Base-by-base conservation (phyloP, 2,329 filamentous ascomycete species). In the Colletotrichum shisoi region DNA sequence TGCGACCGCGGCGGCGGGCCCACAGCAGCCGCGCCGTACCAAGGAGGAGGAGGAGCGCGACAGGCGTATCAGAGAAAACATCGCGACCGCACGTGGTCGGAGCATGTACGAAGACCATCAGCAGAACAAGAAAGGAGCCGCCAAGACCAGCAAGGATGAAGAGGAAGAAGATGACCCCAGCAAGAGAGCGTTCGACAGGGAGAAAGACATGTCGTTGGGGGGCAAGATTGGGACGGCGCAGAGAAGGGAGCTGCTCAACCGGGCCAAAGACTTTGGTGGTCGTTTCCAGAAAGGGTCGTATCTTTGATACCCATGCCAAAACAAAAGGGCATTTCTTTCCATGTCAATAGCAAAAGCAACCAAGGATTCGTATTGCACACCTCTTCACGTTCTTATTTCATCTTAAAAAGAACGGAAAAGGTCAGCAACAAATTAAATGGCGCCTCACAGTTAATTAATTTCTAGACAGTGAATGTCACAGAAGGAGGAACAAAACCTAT, bases 151-250 rank as follows among this genome's bases (percentile, higher is more conserved):
- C 63, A 79, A 79, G 69, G 79, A 75, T 7, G 81, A 85, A 19
- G 87, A 89, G 69, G 87, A 92, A 70, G 92, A 95, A 24, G 94
- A 97, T 78, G 94, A 98, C 75, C 94, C 95, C 0, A 97, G 93
- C 77, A 90, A 91, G 78, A 84, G 94, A 68, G 90, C 87, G 0
- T 98, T 98, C 78, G 93, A 97, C 79, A 85, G 89, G 70, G 92
- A 97, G 77, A 98, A 97, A 81, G 95, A 98, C 77, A 97, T 98
- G 87, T 90, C 87, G 45, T 80, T 92, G 2, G 89, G 90, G 9
- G 87, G 87, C 19, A 88, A 87, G 73, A 87, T 97, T 60, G 90
- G 88, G 31, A 82, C 88, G 71, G 84, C 89, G 42, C 89, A 97
- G 80, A 87, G 90, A 71, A 87, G 87, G 72, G 91, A 97, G 72